These are phyloP conservation scores for Chlorella ohadii DNA, from an alignment of 139 green algal species.

Conservation along the genomic window DNA sequence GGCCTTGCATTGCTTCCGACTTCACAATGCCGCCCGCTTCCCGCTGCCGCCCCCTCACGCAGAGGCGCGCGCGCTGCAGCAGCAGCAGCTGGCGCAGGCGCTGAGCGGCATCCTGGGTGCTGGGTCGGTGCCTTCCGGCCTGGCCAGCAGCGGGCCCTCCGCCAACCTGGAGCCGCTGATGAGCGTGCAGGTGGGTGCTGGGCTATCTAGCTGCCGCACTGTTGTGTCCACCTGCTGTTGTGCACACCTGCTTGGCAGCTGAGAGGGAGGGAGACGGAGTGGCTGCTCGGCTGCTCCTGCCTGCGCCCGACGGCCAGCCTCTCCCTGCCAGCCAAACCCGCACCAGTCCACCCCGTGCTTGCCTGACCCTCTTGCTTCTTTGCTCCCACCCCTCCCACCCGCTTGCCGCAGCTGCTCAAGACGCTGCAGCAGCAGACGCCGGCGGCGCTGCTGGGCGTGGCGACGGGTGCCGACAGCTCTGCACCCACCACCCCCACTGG, in stretches of 20 bases:
- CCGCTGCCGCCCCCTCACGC: too few species aligned
- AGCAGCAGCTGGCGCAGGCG: constrained; percentile 36
- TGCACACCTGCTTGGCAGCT: too few species aligned
- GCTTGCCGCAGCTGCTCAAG: neutral
- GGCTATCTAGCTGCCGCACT: too few species aligned
- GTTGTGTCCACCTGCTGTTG: too few species aligned
- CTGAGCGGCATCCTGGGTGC: constrained; percentile 20
- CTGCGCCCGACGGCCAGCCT: too few species aligned
- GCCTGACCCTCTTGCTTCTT: too few species aligned
- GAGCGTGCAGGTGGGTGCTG: constrained; percentile 5
- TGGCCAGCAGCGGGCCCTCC: neutral
- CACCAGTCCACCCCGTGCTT: neutral
- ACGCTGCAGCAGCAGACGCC: constrained; percentile 8
- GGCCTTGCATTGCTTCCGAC: too few species aligned
- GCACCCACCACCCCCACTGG: neutral
- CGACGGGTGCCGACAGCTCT: neutral
- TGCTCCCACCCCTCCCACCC: too few species aligned
- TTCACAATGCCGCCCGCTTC: too few species aligned
- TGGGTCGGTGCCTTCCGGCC: neutral
- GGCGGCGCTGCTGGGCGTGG: neutral
- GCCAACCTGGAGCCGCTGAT: constrained; percentile 4
- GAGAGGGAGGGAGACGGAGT: too few species aligned
- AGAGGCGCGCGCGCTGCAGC: constrained; percentile 32
- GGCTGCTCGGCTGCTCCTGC: too few species aligned
- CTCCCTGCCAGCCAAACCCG: too few species aligned